A percentile compares a stretch with the other conserved stretches of the same genome.
These are phyloP conservation scores for Stygiomarasmius scandens DNA, from an alignment of 1,284 basidiomycete genomes.

Conservation along the genomic window DNA sequence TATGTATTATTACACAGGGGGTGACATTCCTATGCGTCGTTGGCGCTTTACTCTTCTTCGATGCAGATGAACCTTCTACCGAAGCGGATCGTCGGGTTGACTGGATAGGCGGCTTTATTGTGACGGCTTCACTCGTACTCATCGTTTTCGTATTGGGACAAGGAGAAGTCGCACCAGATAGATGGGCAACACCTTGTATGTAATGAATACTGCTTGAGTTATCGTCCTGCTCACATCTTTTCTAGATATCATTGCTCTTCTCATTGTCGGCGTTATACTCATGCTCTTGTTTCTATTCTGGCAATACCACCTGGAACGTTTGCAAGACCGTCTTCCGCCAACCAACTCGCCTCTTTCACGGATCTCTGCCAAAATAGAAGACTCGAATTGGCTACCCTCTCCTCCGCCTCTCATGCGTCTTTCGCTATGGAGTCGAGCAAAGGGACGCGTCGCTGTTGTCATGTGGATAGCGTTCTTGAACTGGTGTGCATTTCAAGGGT, in stretches of 20 bases:
- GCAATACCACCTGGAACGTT: slow-evolving; percentile 15
- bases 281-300: slow-evolving; percentile 29
- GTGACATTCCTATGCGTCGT: slow-evolving; percentile 48
- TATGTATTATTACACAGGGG: slow-evolving; percentile 36
- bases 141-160: slow-evolving; percentile 82
- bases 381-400: slow-evolving; percentile 1
- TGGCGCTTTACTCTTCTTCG: slow-evolving; percentile 56
- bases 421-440: slow-evolving; percentile 14
- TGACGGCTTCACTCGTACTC: slow-evolving; percentile 76
- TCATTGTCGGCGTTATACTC: slow-evolving; percentile 41
- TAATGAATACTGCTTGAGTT: no score
- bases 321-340: slow-evolving; percentile 1
- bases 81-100: slow-evolving; percentile 70
- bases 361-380: neutral
- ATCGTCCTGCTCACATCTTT: no score
- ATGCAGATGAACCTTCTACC: slow-evolving; percentile 47
- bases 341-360: neutral
- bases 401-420: slow-evolving; percentile 14
- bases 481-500: slow-evolving; percentile 23
- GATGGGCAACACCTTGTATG: slow-evolving; percentile 80
- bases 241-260: slow-evolving; percentile 16
- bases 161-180: slow-evolving; percentile 66
- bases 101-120: slow-evolving; percentile 79
- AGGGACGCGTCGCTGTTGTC: slow-evolving; percentile 23
- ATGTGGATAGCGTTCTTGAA: slow-evolving; percentile 40